Conservation (phyloP, 352 stramenopile genomes). For the Globisporangium solare region DNA sequence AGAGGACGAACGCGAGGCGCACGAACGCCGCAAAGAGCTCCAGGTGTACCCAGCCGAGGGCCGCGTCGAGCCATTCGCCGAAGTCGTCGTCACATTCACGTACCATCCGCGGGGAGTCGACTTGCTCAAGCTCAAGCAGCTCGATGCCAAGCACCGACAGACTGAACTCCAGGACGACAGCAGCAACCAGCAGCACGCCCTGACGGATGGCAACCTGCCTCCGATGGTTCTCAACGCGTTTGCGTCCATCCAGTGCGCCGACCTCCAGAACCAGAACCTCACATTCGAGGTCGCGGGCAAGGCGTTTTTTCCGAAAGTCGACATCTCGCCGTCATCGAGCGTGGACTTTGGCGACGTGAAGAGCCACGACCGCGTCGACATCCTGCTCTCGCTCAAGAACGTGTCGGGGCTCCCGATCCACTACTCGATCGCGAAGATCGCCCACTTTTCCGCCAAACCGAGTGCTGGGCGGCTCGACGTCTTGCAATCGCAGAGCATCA, state of each 20-base stretch:
- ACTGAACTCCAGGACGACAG: constrained; percentile 10
- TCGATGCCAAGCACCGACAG: constrained; percentile 19
- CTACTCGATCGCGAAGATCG: constrained; percentile 59
- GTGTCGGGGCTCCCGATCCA: constrained; percentile 51
- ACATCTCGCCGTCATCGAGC: constrained; percentile 28
- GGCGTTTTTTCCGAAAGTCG: constrained; percentile 44
- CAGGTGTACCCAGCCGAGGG: constrained; percentile 50
- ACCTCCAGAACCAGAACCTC: constrained; percentile 65
- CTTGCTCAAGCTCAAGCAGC: constrained; percentile 19
- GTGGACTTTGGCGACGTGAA: constrained; percentile 85
- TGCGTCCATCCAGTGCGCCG: constrained; percentile 62
- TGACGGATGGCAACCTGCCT: constrained; percentile 4
- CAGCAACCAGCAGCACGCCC: constrained; percentile 10
- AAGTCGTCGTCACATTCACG: constrained; percentile 37
- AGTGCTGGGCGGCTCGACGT: constrained; percentile 67
- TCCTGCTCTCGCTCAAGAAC: constrained; percentile 85
- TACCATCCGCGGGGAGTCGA: constrained; percentile 46
- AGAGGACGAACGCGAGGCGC: constrained; percentile 61
- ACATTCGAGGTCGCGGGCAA: constrained; percentile 73
- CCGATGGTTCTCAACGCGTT: constrained; percentile 51
- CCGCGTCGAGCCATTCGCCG: constrained; percentile 54
- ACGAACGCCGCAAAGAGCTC: constrained; percentile 69
- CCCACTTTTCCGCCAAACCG: constrained; percentile 79
- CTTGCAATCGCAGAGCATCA: constrained; percentile 82
- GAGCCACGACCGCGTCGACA: constrained; percentile 74